Base-by-base conservation (phyloP, 306 rosid genomes). In the Casuarina cunninghamiana region DNA sequence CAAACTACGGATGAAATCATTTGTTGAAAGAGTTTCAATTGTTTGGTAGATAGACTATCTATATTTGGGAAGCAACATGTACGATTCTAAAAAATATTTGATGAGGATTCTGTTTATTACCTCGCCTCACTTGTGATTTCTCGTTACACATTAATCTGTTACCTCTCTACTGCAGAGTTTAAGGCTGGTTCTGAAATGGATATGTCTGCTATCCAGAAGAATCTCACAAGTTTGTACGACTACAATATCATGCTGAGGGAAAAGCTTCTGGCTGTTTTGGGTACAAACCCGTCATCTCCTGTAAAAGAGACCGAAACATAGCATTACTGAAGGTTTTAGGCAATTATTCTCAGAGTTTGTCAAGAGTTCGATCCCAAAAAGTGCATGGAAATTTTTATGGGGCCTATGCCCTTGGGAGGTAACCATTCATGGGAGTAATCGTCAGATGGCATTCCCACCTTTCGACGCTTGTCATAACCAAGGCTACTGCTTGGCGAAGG, bases 241-340 rank as follows among this genome's bases (percentile, higher is more conserved):
- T 96, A 96, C 76, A 96, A 96, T 73, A 80, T 77, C 57, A 81
- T 90, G 93, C 88, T 96, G 42, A 87, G 97, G 89, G 97, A 96
- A 48, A 91, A 86, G 69, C 79, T 96, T 48, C 65, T 86, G 66
- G 89, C 88, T 65, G 73, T 91, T 74, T 85, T 89, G 75, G 79
- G 88, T 46, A 67, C 90, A 13, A 82, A 81, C 71, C 81, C 82
- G 21, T 78, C 90, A 4, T 76, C 88, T 60, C 75, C 74, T 10
- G 78, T 61, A 78, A 73, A 78, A 38, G 66, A 70, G 54, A 32
- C 55, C 17, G 69, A 77, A 80, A 79, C 84, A 11, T 80, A 78
- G 77, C 54, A 35, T 13, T 26, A 26, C 32, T 26, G 32, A 26
- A 26, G 32, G 32, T 26, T 26, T 60, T 73, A 50, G 75, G 77